These are phyloP conservation scores for Drechslerella dactyloides DNA, from an alignment of 2,329 filamentous ascomycete species.

Conservation along the genomic window DNA sequence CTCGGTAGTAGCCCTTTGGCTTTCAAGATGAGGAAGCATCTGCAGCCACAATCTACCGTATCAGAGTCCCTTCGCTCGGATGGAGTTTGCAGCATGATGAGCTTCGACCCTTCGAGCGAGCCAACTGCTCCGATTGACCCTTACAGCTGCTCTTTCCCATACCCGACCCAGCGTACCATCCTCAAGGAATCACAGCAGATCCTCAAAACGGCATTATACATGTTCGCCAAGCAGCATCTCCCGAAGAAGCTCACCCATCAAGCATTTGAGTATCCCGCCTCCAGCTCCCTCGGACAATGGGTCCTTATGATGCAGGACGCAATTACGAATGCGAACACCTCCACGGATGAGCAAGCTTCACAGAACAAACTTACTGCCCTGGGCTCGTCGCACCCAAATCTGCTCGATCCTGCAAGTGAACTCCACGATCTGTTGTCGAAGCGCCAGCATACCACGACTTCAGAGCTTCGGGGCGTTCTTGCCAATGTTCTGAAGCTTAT, in stretches of 20 bases:
- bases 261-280: conserved; percentile 21
- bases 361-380: conserved; percentile 7
- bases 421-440: conserved; percentile 29
- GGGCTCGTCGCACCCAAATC: conserved; percentile 8
- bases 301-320: conserved; percentile 30
- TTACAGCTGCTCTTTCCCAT: conserved; percentile 27
- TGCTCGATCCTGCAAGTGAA: conserved; percentile 18
- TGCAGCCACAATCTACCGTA: not conserved
- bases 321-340: conserved; percentile 3
- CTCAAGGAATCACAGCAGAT: conserved; percentile 34
- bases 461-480: conserved; percentile 12
- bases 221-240: conserved; percentile 25
- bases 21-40: not conserved
- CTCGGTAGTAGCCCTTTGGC: not conserved
- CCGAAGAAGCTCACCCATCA: conserved; percentile 22
- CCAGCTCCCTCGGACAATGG: conserved; percentile 32
- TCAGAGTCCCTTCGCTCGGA: conserved; percentile 7
- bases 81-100: conserved; percentile 13
- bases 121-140: conserved; percentile 8
- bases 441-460: conserved; percentile 18
- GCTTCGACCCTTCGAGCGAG: conserved; percentile 16
- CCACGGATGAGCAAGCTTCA: not conserved
- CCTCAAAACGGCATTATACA: conserved; percentile 27
- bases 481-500: conserved; percentile 9
- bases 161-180: conserved; percentile 32